These are phyloP conservation scores for Euphorbia corollata DNA, from an alignment of 441 rosid species.

Conservation along the genomic window DNA sequence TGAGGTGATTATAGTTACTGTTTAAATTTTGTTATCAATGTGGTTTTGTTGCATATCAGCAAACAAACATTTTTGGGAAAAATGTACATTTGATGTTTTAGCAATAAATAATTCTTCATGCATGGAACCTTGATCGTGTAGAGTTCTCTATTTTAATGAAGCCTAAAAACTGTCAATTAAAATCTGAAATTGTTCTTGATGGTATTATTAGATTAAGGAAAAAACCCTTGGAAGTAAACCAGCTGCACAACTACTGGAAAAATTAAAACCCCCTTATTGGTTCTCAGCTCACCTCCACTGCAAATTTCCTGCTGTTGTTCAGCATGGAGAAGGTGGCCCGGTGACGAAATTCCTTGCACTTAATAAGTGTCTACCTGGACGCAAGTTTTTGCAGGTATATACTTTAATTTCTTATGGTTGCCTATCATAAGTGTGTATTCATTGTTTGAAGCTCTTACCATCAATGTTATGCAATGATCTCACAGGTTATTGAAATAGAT, in stretches of 20 bases:
- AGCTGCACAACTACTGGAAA: slow-evolving; percentile 70
- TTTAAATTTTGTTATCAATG: not conserved
- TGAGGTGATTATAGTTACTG: slow-evolving; percentile 43
- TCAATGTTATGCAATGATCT: slow-evolving; percentile 18
- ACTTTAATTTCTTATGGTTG: slow-evolving; percentile 11
- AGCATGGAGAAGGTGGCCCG: slow-evolving; percentile 60
- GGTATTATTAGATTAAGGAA: slow-evolving; percentile 38
- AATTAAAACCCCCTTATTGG: slow-evolving; percentile 73
- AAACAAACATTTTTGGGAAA: not conserved
- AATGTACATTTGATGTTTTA: not conserved
- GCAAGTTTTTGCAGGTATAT: slow-evolving; percentile 62
- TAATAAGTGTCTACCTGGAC: slow-evolving; percentile 73
- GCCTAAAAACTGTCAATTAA: not conserved
- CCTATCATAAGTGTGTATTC: slow-evolving; percentile 13
- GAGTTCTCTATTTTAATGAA: not conserved
- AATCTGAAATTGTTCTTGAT: slow-evolving; percentile 17
- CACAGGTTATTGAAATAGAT: slow-evolving; percentile 69
- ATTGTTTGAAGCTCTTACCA: slow-evolving; percentile 19
- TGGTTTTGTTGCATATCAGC: not conserved
- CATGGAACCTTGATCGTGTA: not conserved
- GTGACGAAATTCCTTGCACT: slow-evolving; percentile 85
- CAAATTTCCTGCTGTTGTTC: slow-evolving; percentile 78
- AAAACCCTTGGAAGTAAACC: slow-evolving; percentile 79
- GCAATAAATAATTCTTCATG: not conserved
- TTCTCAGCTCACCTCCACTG: slow-evolving; percentile 92